These are phyloP conservation scores for Oehlia diaphana DNA, from an alignment of 192 early-diverging fungal species.

Conservation along the genomic window DNA sequence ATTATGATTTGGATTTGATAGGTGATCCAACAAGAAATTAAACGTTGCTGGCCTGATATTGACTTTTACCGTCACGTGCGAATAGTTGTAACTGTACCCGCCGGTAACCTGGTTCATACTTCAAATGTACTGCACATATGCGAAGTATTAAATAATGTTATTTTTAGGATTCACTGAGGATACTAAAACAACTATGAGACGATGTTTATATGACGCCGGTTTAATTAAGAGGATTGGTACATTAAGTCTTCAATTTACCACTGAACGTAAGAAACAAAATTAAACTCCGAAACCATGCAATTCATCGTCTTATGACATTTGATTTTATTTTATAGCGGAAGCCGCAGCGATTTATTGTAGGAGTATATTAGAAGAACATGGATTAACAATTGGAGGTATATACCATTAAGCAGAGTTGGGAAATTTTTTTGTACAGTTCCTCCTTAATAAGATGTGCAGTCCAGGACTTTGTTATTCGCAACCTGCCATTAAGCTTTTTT, in stretches of 20 bases:
- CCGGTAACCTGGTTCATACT: slow-evolving; percentile 16
- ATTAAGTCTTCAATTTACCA: slow-evolving; percentile 12
- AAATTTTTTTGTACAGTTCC: too few relatives aligned
- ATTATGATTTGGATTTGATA: neutral
- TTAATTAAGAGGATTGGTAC: slow-evolving; percentile 39
- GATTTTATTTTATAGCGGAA: neutral
- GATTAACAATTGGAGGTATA: neutral
- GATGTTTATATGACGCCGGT: slow-evolving; percentile 49
- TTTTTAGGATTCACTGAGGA: slow-evolving; percentile 11
- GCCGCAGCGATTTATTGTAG: slow-evolving; percentile 11
- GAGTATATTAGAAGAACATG: neutral
- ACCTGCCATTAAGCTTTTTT: too few relatives aligned
- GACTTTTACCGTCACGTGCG: slow-evolving; percentile 11
- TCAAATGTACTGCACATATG: neutral
- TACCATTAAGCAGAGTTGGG: neutral
- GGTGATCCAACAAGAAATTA: neutral
- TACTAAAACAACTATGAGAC: slow-evolving; percentile 58
- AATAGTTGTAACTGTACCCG: slow-evolving; percentile 18
- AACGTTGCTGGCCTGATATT: slow-evolving; percentile 2
- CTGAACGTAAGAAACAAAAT: slow-evolving; percentile 15
- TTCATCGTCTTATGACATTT: too few relatives aligned
- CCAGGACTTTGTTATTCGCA: too few relatives aligned
- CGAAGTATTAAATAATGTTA: neutral
- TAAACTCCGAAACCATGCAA: too few relatives aligned
- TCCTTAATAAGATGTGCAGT: too few relatives aligned